Evolutionary conservation across 306 rosid genomes (phyloP), one percentile per base, ranked within the genome.

Genomic region (Sesbania bispinosa): DNA sequence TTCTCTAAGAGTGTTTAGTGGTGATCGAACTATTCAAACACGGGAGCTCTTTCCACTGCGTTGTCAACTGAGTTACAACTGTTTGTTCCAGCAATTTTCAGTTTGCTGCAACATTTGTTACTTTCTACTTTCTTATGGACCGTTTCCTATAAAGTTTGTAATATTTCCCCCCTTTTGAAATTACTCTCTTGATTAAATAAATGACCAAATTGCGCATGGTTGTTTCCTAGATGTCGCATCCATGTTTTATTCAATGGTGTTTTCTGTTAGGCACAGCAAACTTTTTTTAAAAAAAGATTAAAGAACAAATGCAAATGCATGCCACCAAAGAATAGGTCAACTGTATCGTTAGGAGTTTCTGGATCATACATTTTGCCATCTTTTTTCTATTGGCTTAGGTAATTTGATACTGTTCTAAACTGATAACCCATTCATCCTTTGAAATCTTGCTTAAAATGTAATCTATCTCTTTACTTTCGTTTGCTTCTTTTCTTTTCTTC

Each of bases 321-420:
- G 69, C 32, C 36, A 55, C 50, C 20, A 63, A 62, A 27, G 78
- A 80, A 63, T 29, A 7, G 42, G 77, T 80, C 80, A 61, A 52
- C 69, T 61, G 8, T 48, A 20, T 15, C 30, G 50, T 30, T 16
- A 10, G 50, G 47, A 20, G 69, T 43, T 33, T 4, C 11, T 14
- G 10, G 29, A 15, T 57, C 71, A 24, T 35, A 39, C 43, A 27
- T 26, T 71, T 38, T 63, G 43, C 45, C 64, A 62, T 74, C 64
- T 24, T 50, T 41, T 74, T 20, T n/a, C 8, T 10, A 38, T 62
- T 71, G 68, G 50, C 38, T 33, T 2, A 8, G 35, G 47, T 21
- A 9, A 11, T 36, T 18, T 47, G 16, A 50, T 11, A 47, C 1
- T 35, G 18, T 47, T 29, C 42, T 57, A 58, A 57, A 30, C 39